These are phyloP conservation scores for Pestalotiopsis sp. DNA, from an alignment of 2,329 filamentous ascomycete species.

Conservation along the genomic window DNA sequence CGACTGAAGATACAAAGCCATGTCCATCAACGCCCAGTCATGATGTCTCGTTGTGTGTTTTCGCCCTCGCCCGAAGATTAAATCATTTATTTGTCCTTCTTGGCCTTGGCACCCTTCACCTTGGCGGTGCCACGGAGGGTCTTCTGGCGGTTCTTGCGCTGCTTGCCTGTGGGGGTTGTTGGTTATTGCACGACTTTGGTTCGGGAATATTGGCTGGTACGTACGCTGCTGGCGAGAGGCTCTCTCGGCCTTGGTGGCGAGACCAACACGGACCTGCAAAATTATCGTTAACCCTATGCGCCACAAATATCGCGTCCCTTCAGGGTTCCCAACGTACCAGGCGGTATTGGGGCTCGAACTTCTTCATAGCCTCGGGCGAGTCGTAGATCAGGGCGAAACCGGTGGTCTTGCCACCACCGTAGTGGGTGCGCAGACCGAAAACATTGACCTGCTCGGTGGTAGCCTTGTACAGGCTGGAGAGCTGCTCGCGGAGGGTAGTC, in stretches of 20 bases:
- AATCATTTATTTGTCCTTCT: slow-evolving; percentile 83
- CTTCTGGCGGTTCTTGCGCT: slow-evolving; percentile 99
- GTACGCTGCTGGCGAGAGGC: slow-evolving; percentile 98
- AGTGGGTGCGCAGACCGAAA: slow-evolving; percentile 98
- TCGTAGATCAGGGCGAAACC: slow-evolving; percentile 99
- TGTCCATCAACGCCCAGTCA: not conserved
- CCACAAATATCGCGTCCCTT: not conserved
- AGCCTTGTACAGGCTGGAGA: slow-evolving; percentile 95
- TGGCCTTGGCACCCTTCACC: slow-evolving; percentile 91
- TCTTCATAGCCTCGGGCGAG: slow-evolving; percentile 97
- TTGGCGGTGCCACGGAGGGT: slow-evolving; percentile 97
- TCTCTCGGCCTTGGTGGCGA: slow-evolving; percentile 94
- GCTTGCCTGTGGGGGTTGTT: slow-evolving; percentile 74
- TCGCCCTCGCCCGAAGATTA: slow-evolving; percentile 25
- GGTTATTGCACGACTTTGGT: not conserved
- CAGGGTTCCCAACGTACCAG: slow-evolving; percentile 49
- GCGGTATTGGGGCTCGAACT: slow-evolving; percentile 99
- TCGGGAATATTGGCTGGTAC: slow-evolving; percentile 31
- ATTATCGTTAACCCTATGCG: not conserved
- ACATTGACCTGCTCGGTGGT: slow-evolving; percentile 96
- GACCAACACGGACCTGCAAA: slow-evolving; percentile 76
- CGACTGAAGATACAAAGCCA: not conserved
- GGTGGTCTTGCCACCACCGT: slow-evolving; percentile 99
- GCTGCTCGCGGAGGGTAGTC: slow-evolving; percentile 95
- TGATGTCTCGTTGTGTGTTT: not conserved